Evolutionary conservation across 1,139 yeast genomes (phyloP).

Genomic region (Lipomyces yarrowii): DNA sequence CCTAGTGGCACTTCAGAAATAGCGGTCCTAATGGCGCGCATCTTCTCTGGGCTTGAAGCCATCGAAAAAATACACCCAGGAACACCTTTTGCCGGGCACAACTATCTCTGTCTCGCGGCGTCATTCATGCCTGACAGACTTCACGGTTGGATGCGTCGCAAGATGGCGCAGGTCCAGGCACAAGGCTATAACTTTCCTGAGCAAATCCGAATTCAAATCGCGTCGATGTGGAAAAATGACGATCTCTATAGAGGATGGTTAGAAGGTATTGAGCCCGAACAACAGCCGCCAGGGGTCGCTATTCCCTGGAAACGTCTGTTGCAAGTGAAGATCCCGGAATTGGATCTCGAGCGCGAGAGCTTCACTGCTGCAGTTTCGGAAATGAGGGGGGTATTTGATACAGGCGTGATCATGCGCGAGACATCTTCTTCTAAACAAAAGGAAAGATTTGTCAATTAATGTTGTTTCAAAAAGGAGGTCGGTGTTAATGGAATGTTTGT

Average conservation of each 20-base stretch:
- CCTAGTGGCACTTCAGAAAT: constrained; percentile 14
- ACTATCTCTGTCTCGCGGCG: constrained; percentile 25
- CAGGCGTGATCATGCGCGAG: constrained; percentile 3
- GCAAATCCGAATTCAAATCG: constrained; percentile 22
- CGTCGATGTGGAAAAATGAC: constrained; percentile 20
- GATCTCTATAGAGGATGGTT: constrained; percentile 28
- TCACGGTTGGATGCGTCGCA: constrained; percentile 27
- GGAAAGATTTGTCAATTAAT: background rate
- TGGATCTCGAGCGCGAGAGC: constrained; percentile 10
- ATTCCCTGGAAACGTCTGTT: constrained; percentile 27
- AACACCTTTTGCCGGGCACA: constrained; percentile 21
- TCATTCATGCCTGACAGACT: constrained; percentile 21
- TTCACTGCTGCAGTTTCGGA: constrained; percentile 14
- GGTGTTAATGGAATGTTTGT: background rate
- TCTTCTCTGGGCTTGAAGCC: constrained; percentile 22
- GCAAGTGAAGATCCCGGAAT: constrained; percentile 19
- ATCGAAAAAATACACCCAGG: constrained; percentile 20
- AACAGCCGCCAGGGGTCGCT: constrained; percentile 14
- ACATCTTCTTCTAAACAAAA: background rate
- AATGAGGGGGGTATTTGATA: constrained; percentile 24
- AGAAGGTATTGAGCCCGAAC: constrained; percentile 22
- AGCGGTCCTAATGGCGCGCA: constrained; percentile 19
- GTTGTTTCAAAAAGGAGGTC: background rate
- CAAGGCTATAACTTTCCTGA: constrained; percentile 26
- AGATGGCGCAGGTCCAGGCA: constrained; percentile 25